Evolutionary conservation across 306 rosid species (phyloP).

Genomic region (Pueraria montana): DNA sequence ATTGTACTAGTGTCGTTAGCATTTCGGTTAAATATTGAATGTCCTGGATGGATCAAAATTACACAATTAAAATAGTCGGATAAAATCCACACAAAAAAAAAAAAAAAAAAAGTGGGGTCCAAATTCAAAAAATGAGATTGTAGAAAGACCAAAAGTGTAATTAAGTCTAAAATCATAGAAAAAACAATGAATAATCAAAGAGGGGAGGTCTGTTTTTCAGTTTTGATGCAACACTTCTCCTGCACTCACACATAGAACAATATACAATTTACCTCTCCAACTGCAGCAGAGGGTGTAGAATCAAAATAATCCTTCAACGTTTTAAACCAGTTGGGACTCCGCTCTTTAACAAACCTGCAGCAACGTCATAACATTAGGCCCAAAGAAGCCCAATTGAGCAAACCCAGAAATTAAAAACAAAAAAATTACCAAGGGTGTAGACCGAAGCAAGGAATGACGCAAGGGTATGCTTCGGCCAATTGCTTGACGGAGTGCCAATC

Average conservation of each 20-base stretch:
- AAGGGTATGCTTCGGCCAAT: constrained; percentile 65
- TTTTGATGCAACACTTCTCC: too few species aligned
- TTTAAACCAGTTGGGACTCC: constrained; percentile 74
- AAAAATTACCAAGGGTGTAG: constrained; percentile 82
- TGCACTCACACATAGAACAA: too few species aligned
- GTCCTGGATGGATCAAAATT: not conserved
- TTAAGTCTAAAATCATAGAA: too few species aligned
- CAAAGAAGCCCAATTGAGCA: not conserved
- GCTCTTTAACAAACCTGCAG: constrained; percentile 74
- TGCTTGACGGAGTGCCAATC: constrained; percentile 87
- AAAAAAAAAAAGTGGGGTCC: not conserved
- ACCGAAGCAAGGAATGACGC: constrained; percentile 79
- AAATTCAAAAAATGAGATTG: too few species aligned
- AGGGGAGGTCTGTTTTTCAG: too few species aligned
- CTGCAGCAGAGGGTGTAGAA: constrained; percentile 79
- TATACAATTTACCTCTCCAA: constrained; percentile 74
- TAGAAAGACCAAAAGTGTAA: too few species aligned
- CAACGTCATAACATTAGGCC: not conserved
- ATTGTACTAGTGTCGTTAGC: too few species aligned
- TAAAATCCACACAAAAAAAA: too few species aligned
- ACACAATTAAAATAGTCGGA: not conserved
- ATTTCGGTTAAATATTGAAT: too few species aligned
- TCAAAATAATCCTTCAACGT: constrained; percentile 71
- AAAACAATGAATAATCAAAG: too few species aligned
- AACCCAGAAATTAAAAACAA: not conserved